Evolutionary conservation across 2,329 filamentous ascomycete genomes (phyloP).

Genomic region (Teratosphaeria zuluensis): DNA sequence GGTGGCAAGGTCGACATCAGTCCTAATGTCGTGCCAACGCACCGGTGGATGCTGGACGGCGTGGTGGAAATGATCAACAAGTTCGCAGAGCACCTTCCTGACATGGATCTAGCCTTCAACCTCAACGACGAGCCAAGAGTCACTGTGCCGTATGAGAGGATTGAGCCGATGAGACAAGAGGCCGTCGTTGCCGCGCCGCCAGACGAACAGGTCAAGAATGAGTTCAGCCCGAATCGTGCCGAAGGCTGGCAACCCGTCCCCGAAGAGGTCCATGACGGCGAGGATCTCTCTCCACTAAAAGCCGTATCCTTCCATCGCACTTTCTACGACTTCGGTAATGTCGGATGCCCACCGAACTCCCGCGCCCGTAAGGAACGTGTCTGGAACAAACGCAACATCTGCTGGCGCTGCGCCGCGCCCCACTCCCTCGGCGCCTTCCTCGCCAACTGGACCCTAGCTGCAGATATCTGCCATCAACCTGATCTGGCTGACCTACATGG

Average conservation of each 20-base stretch:
- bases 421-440: slow-evolving; percentile 62
- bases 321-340: slow-evolving; percentile 33
- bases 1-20: slow-evolving; percentile 42
- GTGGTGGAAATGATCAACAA: slow-evolving; percentile 44
- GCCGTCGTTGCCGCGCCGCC: slow-evolving; percentile 13
- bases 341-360: slow-evolving; percentile 55
- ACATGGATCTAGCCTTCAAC: slow-evolving; percentile 56
- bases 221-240: slow-evolving; percentile 31
- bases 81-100: slow-evolving; percentile 46
- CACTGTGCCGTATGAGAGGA: slow-evolving; percentile 41
- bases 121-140: slow-evolving; percentile 52
- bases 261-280: slow-evolving; percentile 11
- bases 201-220: slow-evolving; percentile 7
- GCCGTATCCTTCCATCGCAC: slow-evolving; percentile 29
- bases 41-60: slow-evolving; percentile 50
- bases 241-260: slow-evolving; percentile 29
- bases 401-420: slow-evolving; percentile 50
- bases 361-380: slow-evolving; percentile 48
- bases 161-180: slow-evolving; percentile 28
- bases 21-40: slow-evolving; percentile 43
- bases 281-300: slow-evolving; percentile 17
- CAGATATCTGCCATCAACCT: slow-evolving; percentile 65
- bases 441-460: slow-evolving; percentile 53
- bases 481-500: slow-evolving; percentile 66
- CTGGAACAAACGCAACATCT: slow-evolving; percentile 57